A percentile compares a stretch with the other conserved stretches of the same genome.
Evolutionary conservation across 352 stramenopile genomes (phyloP).

Genomic region (Peronospora destructor): DNA sequence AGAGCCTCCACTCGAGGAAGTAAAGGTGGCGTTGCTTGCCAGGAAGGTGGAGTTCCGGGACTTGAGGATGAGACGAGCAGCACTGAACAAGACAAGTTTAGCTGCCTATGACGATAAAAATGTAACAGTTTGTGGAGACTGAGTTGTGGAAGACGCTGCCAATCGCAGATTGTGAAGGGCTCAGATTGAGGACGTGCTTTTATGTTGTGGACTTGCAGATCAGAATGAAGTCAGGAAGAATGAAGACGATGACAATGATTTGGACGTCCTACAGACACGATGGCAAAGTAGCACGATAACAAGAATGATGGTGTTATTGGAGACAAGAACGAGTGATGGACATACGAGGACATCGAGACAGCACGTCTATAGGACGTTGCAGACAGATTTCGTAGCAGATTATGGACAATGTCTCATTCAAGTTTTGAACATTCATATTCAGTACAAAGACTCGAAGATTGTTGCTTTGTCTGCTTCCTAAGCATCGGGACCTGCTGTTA

Average conservation of each 20-base stretch:
- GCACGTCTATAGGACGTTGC: constrained; percentile 55
- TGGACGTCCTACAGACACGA: constrained; percentile 50
- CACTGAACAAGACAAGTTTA: constrained; percentile 78
- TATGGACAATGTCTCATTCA: constrained; percentile 75
- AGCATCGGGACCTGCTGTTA: constrained; percentile 65
- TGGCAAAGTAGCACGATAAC: constrained; percentile 82
- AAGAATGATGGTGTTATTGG: constrained; percentile 62
- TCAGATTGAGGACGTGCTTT: constrained; percentile 68
- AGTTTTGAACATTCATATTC: constrained; percentile 79
- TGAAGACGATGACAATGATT: constrained; percentile 36
- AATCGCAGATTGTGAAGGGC: constrained; percentile 71
- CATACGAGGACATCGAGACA: constrained; percentile 6
- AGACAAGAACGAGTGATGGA: constrained; percentile 56
- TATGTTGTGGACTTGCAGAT: constrained; percentile 62
- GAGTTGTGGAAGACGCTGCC: constrained; percentile 74
- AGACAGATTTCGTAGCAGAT: constrained; percentile 82
- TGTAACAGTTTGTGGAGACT: constrained; percentile 56
- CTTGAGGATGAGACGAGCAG: constrained; percentile 56
- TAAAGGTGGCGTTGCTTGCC: constrained; percentile 78
- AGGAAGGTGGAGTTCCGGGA: constrained; percentile 81
- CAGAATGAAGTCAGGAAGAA: constrained; percentile 35
- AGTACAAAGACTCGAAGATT: constrained; percentile 73
- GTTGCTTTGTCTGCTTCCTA: constrained; percentile 51
- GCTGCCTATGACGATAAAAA: constrained; percentile 70
- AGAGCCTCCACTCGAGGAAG: constrained; percentile 76